phyloP scores from a whole-genome alignment of 345 rosid species.

The Corchorus capsularis region DNA sequence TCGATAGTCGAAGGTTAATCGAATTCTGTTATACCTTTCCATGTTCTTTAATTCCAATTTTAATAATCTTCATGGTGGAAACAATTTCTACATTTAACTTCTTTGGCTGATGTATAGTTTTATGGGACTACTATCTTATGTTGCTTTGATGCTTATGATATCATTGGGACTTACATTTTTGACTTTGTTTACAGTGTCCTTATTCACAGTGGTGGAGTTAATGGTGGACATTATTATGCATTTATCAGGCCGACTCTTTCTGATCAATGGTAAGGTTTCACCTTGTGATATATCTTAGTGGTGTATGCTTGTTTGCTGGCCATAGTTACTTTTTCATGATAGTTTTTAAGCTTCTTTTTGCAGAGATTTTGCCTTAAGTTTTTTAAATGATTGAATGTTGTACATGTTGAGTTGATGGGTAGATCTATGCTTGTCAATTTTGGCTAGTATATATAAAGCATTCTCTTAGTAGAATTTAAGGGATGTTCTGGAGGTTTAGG shows the following conservation, averaged over 20 bases:
- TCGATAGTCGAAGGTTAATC: neutral
- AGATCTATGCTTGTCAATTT: too few species aligned
- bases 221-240: conserved; percentile 99
- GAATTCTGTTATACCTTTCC: neutral
- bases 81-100: neutral
- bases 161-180: conserved; percentile 20
- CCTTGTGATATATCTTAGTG: neutral
- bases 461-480: neutral
- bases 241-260: conserved; percentile 93
- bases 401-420: too few species aligned
- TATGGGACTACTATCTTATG: neutral
- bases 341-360: neutral
- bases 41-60: neutral
- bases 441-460: too few species aligned
- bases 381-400: neutral
- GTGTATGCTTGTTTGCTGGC: neutral
- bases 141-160: conserved; percentile 9
- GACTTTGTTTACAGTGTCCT: conserved; percentile 70
- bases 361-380: conserved; percentile 8
- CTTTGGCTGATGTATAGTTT: neutral
- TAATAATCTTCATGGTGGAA: neutral
- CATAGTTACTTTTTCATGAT: neutral
- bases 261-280: conserved; percentile 77
- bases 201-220: conserved; percentile 97
- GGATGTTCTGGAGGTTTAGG: neutral